Evolutionary conservation across 2,329 filamentous ascomycete genomes (phyloP).

Genomic region (Amauroascus verrucosus): DNA sequence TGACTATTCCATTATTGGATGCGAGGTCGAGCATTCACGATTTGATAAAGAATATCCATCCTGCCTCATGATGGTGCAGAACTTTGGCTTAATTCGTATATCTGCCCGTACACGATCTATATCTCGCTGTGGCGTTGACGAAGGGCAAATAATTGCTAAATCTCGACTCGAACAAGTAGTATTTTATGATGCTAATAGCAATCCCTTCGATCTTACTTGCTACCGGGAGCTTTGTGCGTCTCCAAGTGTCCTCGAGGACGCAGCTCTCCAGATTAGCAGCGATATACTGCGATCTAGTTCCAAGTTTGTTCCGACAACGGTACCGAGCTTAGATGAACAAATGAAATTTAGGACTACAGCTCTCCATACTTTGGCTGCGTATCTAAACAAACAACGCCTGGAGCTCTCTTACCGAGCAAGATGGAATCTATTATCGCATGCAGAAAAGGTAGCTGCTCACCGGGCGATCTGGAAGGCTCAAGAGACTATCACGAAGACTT

Average conservation of each 20-base stretch:
- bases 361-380: conserved; percentile 61
- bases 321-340: conserved; percentile 71
- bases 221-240: conserved; percentile 57
- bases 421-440: conserved; percentile 78
- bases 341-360: conserved; percentile 62
- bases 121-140: conserved; percentile 41
- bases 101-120: conserved; percentile 30
- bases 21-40: conserved; percentile 38
- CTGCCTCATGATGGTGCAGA: conserved; percentile 47
- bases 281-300: conserved; percentile 73
- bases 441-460: conserved; percentile 79
- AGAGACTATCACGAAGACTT: conserved; percentile 54
- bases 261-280: conserved; percentile 66
- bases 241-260: conserved; percentile 59
- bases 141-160: conserved; percentile 59
- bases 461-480: conserved; percentile 70
- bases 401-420: conserved; percentile 56
- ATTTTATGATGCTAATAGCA: conserved; percentile 73
- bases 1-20: conserved; percentile 42
- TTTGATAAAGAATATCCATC: conserved; percentile 31
- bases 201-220: conserved; percentile 74
- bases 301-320: conserved; percentile 60
- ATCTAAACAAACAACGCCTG: conserved; percentile 54
- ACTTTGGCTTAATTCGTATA: conserved; percentile 49
- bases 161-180: conserved; percentile 89